phyloP scores from a whole-genome alignment of 2,329 filamentous ascomycete species.

The Fusarium proliferatum region DNA sequence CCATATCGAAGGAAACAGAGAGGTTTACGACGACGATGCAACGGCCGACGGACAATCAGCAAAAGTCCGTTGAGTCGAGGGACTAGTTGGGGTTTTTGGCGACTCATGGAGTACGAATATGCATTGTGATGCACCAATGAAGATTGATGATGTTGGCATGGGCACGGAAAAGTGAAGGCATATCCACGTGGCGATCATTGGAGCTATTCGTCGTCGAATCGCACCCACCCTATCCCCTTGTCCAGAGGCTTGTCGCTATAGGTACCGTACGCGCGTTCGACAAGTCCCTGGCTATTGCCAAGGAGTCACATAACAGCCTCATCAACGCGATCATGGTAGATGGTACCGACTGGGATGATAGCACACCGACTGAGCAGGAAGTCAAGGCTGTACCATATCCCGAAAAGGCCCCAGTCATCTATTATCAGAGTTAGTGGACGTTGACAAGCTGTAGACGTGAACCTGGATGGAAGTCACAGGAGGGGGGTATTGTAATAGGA shows the following conservation, averaged over 20 bases:
- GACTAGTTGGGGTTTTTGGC: neutral
- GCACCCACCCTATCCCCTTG: neutral
- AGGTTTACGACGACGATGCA: no score
- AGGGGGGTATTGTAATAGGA: neutral
- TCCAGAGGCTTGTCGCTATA: fast-evolving
- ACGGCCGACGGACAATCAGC: fast-evolving
- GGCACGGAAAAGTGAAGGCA: fast-evolving
- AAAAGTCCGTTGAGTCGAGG: neutral
- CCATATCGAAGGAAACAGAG: neutral
- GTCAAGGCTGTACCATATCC: neutral
- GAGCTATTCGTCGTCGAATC: neutral
- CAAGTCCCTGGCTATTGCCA: neutral
- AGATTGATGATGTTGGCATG: neutral
- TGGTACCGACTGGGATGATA: neutral
- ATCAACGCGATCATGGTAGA: neutral
- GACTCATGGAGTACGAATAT: neutral
- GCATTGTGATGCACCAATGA: neutral
- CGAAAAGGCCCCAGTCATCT: neutral
- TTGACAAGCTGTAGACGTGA: no score
- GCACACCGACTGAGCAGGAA: neutral
- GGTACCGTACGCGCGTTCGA: neutral
- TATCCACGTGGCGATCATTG: neutral
- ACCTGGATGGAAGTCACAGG: neutral
- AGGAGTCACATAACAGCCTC: neutral
- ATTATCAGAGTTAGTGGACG: neutral